phyloP scores from a whole-genome alignment of 2,329 filamentous ascomycete species.

The Emydomyces testavorans region DNA sequence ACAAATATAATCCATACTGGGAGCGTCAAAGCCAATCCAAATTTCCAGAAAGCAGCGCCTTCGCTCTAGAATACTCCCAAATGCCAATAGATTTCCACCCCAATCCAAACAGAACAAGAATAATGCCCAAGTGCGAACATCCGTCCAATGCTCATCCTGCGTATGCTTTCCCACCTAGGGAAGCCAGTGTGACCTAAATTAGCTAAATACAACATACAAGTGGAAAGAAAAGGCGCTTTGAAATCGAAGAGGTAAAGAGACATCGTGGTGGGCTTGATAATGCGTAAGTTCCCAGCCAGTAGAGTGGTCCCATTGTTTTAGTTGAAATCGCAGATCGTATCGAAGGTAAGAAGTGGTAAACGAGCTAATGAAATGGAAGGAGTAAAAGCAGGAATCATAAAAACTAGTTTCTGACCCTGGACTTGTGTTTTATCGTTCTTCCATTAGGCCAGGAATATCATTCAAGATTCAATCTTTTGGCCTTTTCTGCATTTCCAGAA shows the following conservation, averaged over 20 bases:
- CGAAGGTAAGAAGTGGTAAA: too few species aligned
- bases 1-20: not conserved
- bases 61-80: not conserved
- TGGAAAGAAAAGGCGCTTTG: not conserved
- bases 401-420: too few species aligned
- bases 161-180: not conserved
- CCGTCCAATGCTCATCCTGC: not conserved
- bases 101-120: not conserved
- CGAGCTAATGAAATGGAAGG: too few species aligned
- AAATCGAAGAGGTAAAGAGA: not conserved
- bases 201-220: not conserved
- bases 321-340: not conserved
- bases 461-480: too few species aligned
- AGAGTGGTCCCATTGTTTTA: too few species aligned
- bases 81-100: slow-evolving; percentile 3
- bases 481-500: too few species aligned
- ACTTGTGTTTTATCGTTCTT: too few species aligned
- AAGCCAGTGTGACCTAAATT: not conserved
- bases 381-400: too few species aligned
- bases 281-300: too few species aligned
- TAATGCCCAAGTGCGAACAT: not conserved
- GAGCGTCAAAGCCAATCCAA: not conserved
- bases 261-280: not conserved
- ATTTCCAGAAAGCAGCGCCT: not conserved
- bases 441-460: too few species aligned